Conservation (phyloP, 2,329 filamentous ascomycete genomes). For the Tetracladium maxilliforme region DNA sequence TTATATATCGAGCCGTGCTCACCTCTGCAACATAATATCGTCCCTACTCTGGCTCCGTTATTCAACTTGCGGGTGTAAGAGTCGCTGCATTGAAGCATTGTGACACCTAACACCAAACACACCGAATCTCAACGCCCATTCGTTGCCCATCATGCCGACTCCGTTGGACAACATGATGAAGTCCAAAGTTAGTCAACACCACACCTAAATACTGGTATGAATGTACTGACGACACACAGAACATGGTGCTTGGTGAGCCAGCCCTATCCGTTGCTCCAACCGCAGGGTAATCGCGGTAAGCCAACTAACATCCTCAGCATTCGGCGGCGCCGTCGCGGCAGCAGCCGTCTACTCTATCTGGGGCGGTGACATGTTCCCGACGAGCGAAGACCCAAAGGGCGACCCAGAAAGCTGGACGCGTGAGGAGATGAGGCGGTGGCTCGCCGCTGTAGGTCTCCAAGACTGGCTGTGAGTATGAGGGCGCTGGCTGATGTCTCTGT, state of each 20-base stretch:
- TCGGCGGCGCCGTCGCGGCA: conserved; percentile 68
- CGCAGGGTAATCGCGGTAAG: no score
- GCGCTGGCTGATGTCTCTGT: conserved; percentile 1
- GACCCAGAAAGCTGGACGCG: conserved; percentile 61
- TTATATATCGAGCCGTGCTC: no score
- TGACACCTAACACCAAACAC: no score
- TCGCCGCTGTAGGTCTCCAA: conserved; percentile 51
- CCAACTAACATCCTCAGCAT: conserved; percentile 34
- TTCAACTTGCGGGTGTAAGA: no score
- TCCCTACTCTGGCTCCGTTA: no score
- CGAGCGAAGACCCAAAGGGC: conserved; percentile 61
- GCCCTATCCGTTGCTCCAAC: no score
- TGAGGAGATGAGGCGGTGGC: conserved; percentile 69
- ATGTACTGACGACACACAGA: conserved; percentile 27
- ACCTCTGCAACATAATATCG: no score
- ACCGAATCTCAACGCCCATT: no score
- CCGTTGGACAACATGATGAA: conserved; percentile 52
- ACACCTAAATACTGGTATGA: neutral
- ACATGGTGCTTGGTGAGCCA: conserved; percentile 49
- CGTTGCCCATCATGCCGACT: no score
- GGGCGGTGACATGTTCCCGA: conserved; percentile 73
- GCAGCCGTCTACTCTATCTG: conserved; percentile 75
- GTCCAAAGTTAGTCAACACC: conserved; percentile 40
- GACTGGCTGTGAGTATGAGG: conserved; percentile 2
- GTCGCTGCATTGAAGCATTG: no score